Evolutionary conservation across 257 asterid species (phyloP), one percentile per base, ranked within the genome.

Genomic region (Rehmannia glutinosa): DNA sequence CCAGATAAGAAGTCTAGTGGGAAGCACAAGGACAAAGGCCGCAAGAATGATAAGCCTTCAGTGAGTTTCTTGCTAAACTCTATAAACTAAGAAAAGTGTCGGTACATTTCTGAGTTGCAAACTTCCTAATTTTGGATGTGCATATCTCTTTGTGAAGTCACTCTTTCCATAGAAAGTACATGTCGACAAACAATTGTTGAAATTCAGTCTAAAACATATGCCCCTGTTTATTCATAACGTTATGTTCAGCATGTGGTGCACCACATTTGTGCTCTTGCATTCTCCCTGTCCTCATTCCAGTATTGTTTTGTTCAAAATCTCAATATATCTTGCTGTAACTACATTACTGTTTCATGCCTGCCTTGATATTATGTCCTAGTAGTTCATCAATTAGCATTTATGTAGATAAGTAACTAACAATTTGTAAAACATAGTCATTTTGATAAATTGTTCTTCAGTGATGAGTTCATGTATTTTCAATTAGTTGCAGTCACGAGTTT

Each of bases 1-100:
- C 66, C 86, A 93, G 96, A 80, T 60, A 78, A 81, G 73, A 84
- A 86, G 81, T 82, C 88, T 1, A 72, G 78, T 39, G 86, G 70
- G 65, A 90, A 85, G 87, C 87, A 70, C 33, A 80, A 79, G 73
- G 84, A 77, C 75, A 82, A 81, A 78, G 69, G 70, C 69, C 86
- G 45, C 54, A 90, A 82, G 78, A 86, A 54, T 56, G 76, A 68
- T 38, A 76, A 39, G 53, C 35, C 55, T 46, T 65, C 75, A 8
- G 98, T 92, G 72, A 84, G 99, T 81, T 75, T 49, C 66, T 53
- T 38, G 28, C 68, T 54, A 27, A 66, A 47, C 47, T 49, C 58
- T 23, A 3, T 28, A 13, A 1, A 39, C 21, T 39, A 4, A 8
- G 24, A 6, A 20, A 21, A 36, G 8, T 21, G 38, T 47, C 9